phyloP scores from a whole-genome alignment of 164 flowering plant genomes.

The Umbellularia californica region DNA sequence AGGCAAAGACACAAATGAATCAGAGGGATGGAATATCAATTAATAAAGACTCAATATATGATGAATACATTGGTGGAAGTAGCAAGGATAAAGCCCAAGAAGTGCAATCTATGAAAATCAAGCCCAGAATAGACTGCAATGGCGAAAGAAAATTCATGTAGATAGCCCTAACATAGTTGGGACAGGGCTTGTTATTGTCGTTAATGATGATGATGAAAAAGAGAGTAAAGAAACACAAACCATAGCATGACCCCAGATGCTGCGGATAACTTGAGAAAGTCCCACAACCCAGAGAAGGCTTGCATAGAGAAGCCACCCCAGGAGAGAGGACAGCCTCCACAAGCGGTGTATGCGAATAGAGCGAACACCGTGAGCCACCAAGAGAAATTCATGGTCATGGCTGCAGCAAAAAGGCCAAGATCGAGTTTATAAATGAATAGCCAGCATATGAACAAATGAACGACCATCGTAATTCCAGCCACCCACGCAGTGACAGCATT shows the following conservation, averaged over 20 bases:
- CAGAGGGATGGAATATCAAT: background rate
- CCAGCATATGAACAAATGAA: conserved; percentile 43
- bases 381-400: conserved; percentile 33
- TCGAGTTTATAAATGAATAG: conserved; percentile 25
- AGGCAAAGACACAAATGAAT: background rate
- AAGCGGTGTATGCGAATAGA: conserved; percentile 24
- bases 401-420: conserved; percentile 39
- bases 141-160: too few relatives aligned
- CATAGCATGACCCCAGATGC: conserved; percentile 53
- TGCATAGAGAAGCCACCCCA: conserved; percentile 52
- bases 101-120: background rate
- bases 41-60: background rate
- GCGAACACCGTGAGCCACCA: conserved; percentile 47
- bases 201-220: background rate
- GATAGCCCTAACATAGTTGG: too few relatives aligned
- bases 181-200: too few relatives aligned
- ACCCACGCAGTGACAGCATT: conserved; percentile 37
- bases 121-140: background rate
- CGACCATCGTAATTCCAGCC: conserved; percentile 19
- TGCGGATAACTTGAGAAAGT: conserved; percentile 39
- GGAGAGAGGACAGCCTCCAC: conserved; percentile 44
- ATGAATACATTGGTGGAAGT: background rate
- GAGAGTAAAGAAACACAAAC: conserved; percentile 22
- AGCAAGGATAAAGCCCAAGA: background rate
- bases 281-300: conserved; percentile 46